phyloP scores from a whole-genome alignment of 306 rosid genomes.

The Cicer pinnatifidum region DNA sequence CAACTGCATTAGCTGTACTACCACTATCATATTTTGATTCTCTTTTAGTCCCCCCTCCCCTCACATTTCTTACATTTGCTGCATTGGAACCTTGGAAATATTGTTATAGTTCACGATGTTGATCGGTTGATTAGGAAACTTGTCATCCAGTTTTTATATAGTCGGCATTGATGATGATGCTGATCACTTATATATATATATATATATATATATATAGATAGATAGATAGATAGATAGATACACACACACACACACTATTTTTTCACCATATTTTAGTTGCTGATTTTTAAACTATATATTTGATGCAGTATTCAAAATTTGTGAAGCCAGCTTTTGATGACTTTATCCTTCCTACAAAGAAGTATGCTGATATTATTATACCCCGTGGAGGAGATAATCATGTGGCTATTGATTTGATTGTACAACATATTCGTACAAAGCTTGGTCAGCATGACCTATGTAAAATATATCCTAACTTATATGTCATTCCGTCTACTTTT shows the following conservation, averaged over 20 bases:
- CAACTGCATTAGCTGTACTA: slow-evolving; percentile 32
- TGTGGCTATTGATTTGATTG: slow-evolving; percentile 96
- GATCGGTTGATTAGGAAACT: slow-evolving; percentile 35
- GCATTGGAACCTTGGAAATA: slow-evolving; percentile 31
- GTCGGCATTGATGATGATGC: background rate
- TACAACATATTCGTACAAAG: slow-evolving; percentile 94
- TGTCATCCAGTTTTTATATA: background rate
- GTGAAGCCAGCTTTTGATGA: slow-evolving; percentile 99
- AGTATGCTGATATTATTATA: slow-evolving; percentile 96
- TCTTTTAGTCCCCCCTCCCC: background rate
- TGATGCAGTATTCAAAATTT: slow-evolving; percentile 90
- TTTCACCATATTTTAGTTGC: slow-evolving; percentile 22
- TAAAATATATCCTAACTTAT: slow-evolving; percentile 93
- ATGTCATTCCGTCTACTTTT: slow-evolving; percentile 93
- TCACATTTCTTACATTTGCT: slow-evolving; percentile 7
- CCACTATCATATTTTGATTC: slow-evolving; percentile 13
- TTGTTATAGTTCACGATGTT: slow-evolving; percentile 31
- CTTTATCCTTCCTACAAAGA: slow-evolving; percentile 96
- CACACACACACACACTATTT: background rate
- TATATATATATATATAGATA: no score
- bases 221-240: no score
- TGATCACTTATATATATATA: background rate
- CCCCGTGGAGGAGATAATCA: slow-evolving; percentile 99
- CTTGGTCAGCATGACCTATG: slow-evolving; percentile 99
- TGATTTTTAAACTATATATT: slow-evolving; percentile 36